Evolutionary conservation across 352 stramenopile species (phyloP).

Genomic region (Phytopythium cucurbitacearum): DNA sequence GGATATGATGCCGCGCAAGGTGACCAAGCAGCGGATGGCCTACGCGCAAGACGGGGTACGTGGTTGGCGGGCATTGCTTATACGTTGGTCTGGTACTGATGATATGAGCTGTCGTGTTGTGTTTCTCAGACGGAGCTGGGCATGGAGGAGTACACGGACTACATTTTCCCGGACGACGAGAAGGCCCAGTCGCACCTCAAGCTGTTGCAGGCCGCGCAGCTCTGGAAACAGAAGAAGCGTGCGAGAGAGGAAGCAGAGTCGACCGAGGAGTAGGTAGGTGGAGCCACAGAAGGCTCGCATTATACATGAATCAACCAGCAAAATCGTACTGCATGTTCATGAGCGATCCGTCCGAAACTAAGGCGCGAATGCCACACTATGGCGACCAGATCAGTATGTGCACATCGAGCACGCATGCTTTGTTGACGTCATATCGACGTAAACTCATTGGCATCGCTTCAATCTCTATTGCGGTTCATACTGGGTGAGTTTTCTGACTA

Average conservation of each 20-base stretch:
- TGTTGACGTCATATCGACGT: too few species aligned
- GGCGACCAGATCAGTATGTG: too few species aligned
- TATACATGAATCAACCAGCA: background rate
- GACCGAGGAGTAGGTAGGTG: conserved; percentile 4
- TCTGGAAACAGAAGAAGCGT: conserved; percentile 94
- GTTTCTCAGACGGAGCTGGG: conserved; percentile 72
- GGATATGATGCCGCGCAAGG: conserved; percentile 91
- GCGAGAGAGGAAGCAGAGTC: conserved; percentile 40
- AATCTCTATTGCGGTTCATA: too few species aligned
- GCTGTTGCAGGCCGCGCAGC: conserved; percentile 95
- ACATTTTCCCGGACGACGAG: conserved; percentile 98
- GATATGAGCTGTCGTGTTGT: conserved; percentile 3
- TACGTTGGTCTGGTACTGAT: conserved; percentile 11
- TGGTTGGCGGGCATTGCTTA: conserved; percentile 10
- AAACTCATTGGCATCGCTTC: too few species aligned
- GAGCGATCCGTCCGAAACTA: background rate
- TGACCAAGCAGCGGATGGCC: conserved; percentile 96
- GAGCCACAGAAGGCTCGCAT: conserved; percentile 1
- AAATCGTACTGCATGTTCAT: background rate
- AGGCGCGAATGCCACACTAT: background rate
- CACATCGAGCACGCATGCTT: too few species aligned
- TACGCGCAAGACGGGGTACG: conserved; percentile 88
- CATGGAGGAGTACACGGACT: conserved; percentile 98
- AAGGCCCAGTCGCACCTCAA: conserved; percentile 94
- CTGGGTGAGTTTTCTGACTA: too few species aligned